Base-by-base conservation (phyloP, 257 asterid species). In the Cruciata laevipes region DNA sequence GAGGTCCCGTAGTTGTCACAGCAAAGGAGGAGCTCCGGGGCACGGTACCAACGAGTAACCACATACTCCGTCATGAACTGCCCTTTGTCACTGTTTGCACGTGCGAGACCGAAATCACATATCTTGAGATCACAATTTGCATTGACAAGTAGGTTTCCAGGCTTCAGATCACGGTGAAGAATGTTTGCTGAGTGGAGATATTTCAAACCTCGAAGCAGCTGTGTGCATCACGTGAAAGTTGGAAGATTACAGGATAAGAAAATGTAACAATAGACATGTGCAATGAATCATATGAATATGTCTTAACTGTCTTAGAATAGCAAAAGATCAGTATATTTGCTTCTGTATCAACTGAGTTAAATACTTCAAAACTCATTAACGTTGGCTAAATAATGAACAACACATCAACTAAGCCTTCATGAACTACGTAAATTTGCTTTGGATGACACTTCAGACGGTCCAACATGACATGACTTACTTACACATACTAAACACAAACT, bases 11-110 rank as follows among this genome's bases (percentile, higher is more conserved):
- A 74, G 53, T 74, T 74, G 69, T 74, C 74, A 40, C 78, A 74
- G 31, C 78, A 74, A 24, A 63, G 74, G 24, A 74, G 78, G 38
- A 74, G 74, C 65, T 74, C 74, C 17, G 74, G 78, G 17, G 78
- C 78, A 14, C 73, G 49, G 61, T 74, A 74, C 78, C 78, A 74
- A 10, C 74, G 78, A 69, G 78, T 74, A 37, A 69, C 73, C 23
- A 74, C 74, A 40, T 74, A 74, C 47, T 74, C 78, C 16, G 74
- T 74, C 78, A 74, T 74, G 70, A 68, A 74, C 74, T 74, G 78
- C 21, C 78, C 78, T 23, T 69, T 68, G 24, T 69, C 74, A 63
- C 65, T 74, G 71, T 64, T 74, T 44, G 78, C 56, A 63, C 74
- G 73, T 0, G 74, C 78, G 63, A 74, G 78, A 20, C 78, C 74